phyloP scores from a whole-genome alignment of 2,329 filamentous ascomycete species.

The Thyridium curvatum region DNA sequence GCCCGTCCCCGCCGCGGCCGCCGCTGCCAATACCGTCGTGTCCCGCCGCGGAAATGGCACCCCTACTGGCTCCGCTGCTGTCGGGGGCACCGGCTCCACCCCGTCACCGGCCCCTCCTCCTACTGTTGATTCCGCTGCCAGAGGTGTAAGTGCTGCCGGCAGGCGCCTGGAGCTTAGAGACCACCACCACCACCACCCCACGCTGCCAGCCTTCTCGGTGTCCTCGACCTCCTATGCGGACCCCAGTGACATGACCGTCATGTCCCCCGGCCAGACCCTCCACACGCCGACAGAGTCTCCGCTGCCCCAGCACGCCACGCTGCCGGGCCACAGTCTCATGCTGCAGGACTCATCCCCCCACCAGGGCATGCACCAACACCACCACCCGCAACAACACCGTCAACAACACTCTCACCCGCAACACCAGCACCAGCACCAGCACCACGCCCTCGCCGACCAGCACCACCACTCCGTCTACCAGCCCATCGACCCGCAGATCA shows the following conservation, averaged over 20 bases:
- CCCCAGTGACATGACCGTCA: constrained; percentile 39
- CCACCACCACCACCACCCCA: constrained; percentile 1
- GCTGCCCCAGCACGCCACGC: constrained; percentile 16
- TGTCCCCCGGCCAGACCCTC: constrained; percentile 21
- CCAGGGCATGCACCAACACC: constrained; percentile 21
- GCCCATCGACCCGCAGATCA: constrained; percentile 56
- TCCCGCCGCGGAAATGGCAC: constrained; percentile 1
- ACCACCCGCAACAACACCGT: constrained; percentile 24
- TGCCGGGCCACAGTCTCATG: constrained; percentile 18
- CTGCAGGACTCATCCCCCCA: constrained; percentile 20
- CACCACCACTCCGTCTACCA: constrained; percentile 28
- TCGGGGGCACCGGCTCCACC: constrained; percentile 5
- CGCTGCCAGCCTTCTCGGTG: constrained; percentile 18
- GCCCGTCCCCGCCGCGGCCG: constrained; percentile 13
- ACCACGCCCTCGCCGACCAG: constrained; percentile 16
- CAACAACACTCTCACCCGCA: constrained; percentile 10
- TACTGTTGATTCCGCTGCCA: constrained; percentile 8
- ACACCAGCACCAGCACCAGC: too few species aligned
- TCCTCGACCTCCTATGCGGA: constrained; percentile 36
- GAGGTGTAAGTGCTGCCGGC: background rate
- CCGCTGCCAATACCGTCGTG: constrained; percentile 2
- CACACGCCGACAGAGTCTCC: constrained; percentile 16
- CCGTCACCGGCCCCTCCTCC: constrained; percentile 14
- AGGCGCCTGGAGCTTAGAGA: constrained; percentile 4
- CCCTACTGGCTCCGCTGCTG: constrained; percentile 3